Evolutionary conservation across 805 yeast species (phyloP), one percentile per base, ranked within the genome.

Genomic region (Ogataea chonburiensis): DNA sequence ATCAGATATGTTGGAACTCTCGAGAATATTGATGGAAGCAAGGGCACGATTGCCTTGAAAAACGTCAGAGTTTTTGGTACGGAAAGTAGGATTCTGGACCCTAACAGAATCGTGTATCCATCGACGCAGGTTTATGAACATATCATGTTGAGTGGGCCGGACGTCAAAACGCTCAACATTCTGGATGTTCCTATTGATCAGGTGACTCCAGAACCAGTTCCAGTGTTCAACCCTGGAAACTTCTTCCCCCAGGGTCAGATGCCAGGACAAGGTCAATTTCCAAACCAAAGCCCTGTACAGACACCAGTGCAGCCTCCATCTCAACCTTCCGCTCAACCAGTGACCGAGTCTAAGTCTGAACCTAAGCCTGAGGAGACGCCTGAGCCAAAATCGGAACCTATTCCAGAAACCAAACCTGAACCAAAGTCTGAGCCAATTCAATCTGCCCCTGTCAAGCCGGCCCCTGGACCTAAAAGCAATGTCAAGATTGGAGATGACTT

Each of bases 1-100:
- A 80, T 85, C 43, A 79, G 95, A 46, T 91, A 91, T 57, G 93
- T 87, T 40, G 98, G 98, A 20, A 66, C 76, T n/a, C 71, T 91
- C 55, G 87, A 86, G 47, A 81, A 78, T 49, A 86, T 93, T 53
- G 87, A 87, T 60, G 93, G 95, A 18, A 89, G 86, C 41, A 84
- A 83, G 43, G 86, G 96, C 47, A 87, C 96, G 2, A 93, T 91
- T 33, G 81, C 96, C 5, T 71, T 91, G 53, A 73, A 73, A 31
- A 70, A 79, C 37, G 98, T 91, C 31, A 73, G 86, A 43, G 79
- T 87, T 34, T 81, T 81, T 48, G 98, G 98, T 37, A 85, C 97
- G 14, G 98, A 91, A 61, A 96, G 95, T 19, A 76, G 98, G 53
- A 70, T 82, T 48, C 64, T 67, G 10, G 87, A 83, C 58, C 81